These are phyloP conservation scores for Canavalia ensiformis DNA, from an alignment of 306 rosid genomes.

Conservation along the genomic window DNA sequence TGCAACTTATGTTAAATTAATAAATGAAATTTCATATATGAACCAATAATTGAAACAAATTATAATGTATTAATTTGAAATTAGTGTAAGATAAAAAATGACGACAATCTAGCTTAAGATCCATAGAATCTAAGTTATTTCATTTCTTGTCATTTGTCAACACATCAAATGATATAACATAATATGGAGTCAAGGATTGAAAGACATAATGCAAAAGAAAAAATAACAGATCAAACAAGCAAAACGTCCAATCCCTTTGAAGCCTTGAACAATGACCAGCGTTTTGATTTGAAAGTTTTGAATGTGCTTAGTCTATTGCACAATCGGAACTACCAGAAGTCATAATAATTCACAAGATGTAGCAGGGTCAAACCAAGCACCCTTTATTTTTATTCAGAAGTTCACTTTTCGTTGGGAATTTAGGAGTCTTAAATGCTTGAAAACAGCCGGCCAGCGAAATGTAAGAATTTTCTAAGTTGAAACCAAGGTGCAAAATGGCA, in stretches of 20 bases:
- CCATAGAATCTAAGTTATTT: not conserved
- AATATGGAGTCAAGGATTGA: not conserved
- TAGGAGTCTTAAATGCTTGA: not conserved
- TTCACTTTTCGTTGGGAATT: not conserved
- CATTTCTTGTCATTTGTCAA: not conserved
- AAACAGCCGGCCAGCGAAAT: not conserved
- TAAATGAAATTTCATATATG: not conserved
- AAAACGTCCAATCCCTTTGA: not conserved
- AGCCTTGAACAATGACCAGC: constrained; percentile 24
- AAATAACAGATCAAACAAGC: not conserved
- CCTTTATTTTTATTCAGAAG: not conserved
- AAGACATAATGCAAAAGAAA: not conserved
- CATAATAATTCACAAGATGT: not conserved
- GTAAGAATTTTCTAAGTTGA: not conserved
- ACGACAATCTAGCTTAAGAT: not conserved
- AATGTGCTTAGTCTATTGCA: not conserved
- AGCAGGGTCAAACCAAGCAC: constrained; percentile 22
- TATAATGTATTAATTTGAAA: not conserved
- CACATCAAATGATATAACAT: not conserved
- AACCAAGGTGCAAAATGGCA: not conserved
- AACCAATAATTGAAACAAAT: constrained; percentile 28
- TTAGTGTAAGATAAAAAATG: not conserved
- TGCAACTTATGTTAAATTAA: not conserved
- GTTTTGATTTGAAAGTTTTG: constrained; percentile 33
- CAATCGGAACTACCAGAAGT: not conserved